Percentiles rank a stretch among this genome's conserved stretches.
Conservation (phyloP, 2,329 filamentous ascomycete species). For the Coniochaeta hoffmannii region DNA sequence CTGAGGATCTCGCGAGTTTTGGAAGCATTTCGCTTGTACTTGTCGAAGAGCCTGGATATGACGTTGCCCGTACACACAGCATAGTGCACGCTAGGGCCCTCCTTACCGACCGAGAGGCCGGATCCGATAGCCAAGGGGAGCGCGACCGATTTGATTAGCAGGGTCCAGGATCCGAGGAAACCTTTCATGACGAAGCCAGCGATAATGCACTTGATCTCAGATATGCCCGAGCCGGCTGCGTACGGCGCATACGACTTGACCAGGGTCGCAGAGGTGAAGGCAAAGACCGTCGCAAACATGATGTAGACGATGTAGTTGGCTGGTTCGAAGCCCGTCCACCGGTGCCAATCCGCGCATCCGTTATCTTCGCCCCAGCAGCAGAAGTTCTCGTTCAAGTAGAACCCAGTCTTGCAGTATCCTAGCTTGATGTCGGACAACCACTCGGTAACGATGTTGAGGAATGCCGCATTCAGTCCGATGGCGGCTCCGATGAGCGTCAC, state of each 20-base stretch:
- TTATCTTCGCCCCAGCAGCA: conserved; percentile 96
- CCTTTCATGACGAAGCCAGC: conserved; percentile 99
- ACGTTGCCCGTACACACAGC: conserved; percentile 97
- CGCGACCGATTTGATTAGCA: conserved; percentile 89
- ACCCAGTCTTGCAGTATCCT: conserved; percentile 90
- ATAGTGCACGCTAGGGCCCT: conserved; percentile 98
- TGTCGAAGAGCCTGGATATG: conserved; percentile 85
- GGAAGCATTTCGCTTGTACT: conserved; percentile 84
- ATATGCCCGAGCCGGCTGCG: conserved; percentile 92
- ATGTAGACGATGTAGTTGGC: conserved; percentile 87
- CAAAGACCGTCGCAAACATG: conserved; percentile 74
- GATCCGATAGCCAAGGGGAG: conserved; percentile 89
- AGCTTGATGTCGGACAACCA: conserved; percentile 95
- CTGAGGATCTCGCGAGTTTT: conserved; percentile 94
- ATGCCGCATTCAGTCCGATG: conserved; percentile 87
- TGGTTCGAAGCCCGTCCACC: conserved; percentile 72
- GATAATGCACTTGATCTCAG: conserved; percentile 98
- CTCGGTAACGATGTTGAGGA: conserved; percentile 92
- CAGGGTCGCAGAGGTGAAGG: conserved; percentile 71
- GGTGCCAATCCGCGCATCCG: conserved; percentile 82
- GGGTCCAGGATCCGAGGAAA: conserved; percentile 84
- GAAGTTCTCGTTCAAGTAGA: conserved; percentile 95
- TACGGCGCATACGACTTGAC: conserved; percentile 93
- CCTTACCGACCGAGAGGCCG: conserved; percentile 90
- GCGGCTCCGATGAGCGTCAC: conserved; percentile 87